phyloP scores from a whole-genome alignment of 2,329 filamentous ascomycete genomes.

The Epichloe coenophiala region DNA sequence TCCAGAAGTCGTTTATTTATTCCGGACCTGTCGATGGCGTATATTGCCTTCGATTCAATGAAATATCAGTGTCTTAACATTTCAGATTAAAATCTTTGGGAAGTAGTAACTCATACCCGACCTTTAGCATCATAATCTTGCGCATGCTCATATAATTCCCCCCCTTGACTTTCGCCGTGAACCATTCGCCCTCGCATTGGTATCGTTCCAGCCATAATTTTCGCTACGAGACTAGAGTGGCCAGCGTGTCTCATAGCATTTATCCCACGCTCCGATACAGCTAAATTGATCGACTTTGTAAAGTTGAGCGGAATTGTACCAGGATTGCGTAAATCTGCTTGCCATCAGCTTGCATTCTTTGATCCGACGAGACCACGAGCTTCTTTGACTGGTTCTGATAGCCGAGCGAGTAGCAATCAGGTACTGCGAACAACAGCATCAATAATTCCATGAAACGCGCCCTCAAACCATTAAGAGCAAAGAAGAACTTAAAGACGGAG shows the following conservation, averaged over 20 bases:
- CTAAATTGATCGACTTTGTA: slow-evolving; percentile 96
- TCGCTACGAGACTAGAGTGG: slow-evolving; percentile 53
- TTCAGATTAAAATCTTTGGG: background rate
- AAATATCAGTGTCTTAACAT: background rate
- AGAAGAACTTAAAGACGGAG: background rate
- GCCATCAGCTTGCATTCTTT: background rate
- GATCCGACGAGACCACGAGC: background rate
- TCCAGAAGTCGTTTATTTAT: slow-evolving; percentile 79
- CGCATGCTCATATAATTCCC: slow-evolving; percentile 61
- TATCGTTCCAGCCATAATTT: slow-evolving; percentile 65
- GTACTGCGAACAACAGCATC: background rate
- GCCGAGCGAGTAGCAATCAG: background rate
- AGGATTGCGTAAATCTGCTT: slow-evolving; percentile 72
- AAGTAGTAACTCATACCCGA: slow-evolving; percentile 41
- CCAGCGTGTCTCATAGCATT: slow-evolving; percentile 67
- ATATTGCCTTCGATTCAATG: slow-evolving; percentile 49
- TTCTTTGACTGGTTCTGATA: background rate
- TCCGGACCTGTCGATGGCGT: slow-evolving; percentile 70
- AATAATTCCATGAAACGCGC: too few relatives aligned
- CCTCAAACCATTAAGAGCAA: too few relatives aligned
- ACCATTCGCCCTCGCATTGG: slow-evolving; percentile 98
- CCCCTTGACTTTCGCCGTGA: slow-evolving; percentile 55
- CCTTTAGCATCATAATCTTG: slow-evolving; percentile 87
- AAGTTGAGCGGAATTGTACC: slow-evolving; percentile 81
- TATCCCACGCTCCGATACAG: slow-evolving; percentile 85